Base-by-base conservation (phyloP, 148 eudicot genomes). In the Oxyria digyna region DNA sequence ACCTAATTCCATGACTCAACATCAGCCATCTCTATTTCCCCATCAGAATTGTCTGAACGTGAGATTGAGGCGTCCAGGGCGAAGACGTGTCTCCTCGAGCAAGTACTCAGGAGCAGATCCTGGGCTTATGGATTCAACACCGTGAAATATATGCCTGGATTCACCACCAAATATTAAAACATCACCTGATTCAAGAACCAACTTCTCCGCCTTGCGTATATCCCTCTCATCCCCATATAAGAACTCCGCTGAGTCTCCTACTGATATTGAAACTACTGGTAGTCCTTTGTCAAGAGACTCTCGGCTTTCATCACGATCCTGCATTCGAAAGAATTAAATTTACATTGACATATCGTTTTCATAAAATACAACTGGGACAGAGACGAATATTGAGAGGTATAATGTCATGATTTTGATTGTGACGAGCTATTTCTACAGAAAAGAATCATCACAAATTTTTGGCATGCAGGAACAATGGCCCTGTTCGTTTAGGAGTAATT, bases 201-300 rank as follows among this genome's bases (percentile, higher is more conserved):
- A 82, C 70, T 79, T 73, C 38, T 77, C 57, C 0, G 57, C 52
- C 32, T 21, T 23, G 14, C 29, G 21, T 20, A 20, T 20, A 46
- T 78, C 82, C 59, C 88, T 82, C 27, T 73, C 69, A 69, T 88
- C 80, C 4, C 95, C 85, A 24, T 88, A 82, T 35, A 85, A 75
- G 69, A 88, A 86, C 74, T 88, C 88, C 24, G 88, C 94, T 35
- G 87, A 74, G 69, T 88, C 87, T 3, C 95, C 91, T 4, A 86
- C 4, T 0, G 94, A 86, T 54, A 84, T 64, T 13, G 91, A 88
- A 32, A 88, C 87, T 6, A 86, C 88, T 11, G 91, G 90, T 8
- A 86, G 49, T 42, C 84, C 78, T 76, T 75, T 88, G 2, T 2
- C 8, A 17, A 84, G 78, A 32, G 85, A 78, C 29, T 74, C 82